Percentiles rank a stretch among this genome's conserved stretches.
These are phyloP conservation scores for Thielaviopsis musarum DNA, from an alignment of 2,329 filamentous ascomycete species.

Conservation along the genomic window DNA sequence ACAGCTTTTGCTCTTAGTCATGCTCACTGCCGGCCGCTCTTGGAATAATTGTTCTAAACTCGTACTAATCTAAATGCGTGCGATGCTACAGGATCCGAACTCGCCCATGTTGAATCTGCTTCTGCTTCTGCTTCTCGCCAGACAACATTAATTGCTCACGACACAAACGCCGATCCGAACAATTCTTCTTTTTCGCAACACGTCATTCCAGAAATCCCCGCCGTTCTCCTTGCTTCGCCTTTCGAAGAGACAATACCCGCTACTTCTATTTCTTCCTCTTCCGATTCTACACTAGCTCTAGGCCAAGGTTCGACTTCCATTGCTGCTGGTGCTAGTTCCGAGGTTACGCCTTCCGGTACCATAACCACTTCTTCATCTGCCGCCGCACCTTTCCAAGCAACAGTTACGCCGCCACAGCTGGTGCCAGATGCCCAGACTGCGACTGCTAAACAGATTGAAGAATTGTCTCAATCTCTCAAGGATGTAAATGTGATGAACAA, in stretches of 20 bases:
- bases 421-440: not conserved
- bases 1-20: no score
- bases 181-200: no score
- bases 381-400: slow-evolving; percentile 5
- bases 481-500: slow-evolving; percentile 8
- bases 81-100: not conserved
- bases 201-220: not conserved
- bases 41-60: not conserved
- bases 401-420: slow-evolving; percentile 7
- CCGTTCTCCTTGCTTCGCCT: slow-evolving; percentile 10
- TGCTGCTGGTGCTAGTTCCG: no score
- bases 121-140: slow-evolving; percentile 6
- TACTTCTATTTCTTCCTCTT: not conserved
- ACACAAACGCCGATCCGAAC: not conserved
- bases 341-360: no score
- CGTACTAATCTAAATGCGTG: not conserved
- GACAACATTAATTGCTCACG: slow-evolving; percentile 5
- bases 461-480: slow-evolving; percentile 9
- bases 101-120: slow-evolving; percentile 4
- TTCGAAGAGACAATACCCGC: slow-evolving; percentile 4
- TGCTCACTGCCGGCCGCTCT: not conserved
- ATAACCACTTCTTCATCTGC: not conserved
- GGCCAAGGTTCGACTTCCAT: no score
- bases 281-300: not conserved
- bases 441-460: slow-evolving; percentile 2